Evolutionary conservation across 202 grass and related monocot genomes (phyloP).

Genomic region (Setaria italica): DNA sequence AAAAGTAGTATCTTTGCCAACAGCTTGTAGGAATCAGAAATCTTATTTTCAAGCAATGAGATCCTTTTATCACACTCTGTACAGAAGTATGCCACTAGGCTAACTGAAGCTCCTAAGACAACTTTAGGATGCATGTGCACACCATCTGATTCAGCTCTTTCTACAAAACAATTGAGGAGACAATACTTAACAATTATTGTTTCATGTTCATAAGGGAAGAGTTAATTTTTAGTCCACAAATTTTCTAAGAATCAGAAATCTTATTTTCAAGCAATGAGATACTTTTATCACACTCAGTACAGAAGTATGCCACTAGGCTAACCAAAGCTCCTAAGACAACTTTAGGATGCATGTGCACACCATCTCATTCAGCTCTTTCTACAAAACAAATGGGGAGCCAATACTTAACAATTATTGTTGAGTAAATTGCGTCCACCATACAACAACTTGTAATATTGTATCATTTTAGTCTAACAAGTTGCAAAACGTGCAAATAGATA

Average conservation of each 20-base stretch:
- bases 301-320: conserved; percentile 67
- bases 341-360: conserved; percentile 42
- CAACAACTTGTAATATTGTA: too few species aligned
- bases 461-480: too few species aligned
- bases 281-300: conserved; percentile 67
- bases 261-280: conserved; percentile 63
- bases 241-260: conserved; percentile 65
- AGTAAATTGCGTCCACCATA: too few species aligned
- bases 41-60: conserved; percentile 57
- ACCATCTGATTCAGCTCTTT: conserved; percentile 59
- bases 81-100: conserved; percentile 70
- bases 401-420: conserved; percentile 27
- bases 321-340: conserved; percentile 61
- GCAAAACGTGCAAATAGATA: too few species aligned
- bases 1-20: conserved; percentile 79
- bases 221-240: background rate
- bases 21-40: conserved; percentile 68
- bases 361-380: conserved; percentile 64
- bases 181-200: conserved; percentile 31
- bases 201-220: conserved; percentile 23
- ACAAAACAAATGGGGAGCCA: conserved; percentile 44
- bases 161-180: conserved; percentile 54
- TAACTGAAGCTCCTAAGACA: conserved; percentile 62
- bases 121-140: conserved; percentile 39
- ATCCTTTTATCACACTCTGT: conserved; percentile 74